Evolutionary conservation across 78 protist species (phyloP).

Genomic region (Mastigamoeba balamuthi): DNA sequence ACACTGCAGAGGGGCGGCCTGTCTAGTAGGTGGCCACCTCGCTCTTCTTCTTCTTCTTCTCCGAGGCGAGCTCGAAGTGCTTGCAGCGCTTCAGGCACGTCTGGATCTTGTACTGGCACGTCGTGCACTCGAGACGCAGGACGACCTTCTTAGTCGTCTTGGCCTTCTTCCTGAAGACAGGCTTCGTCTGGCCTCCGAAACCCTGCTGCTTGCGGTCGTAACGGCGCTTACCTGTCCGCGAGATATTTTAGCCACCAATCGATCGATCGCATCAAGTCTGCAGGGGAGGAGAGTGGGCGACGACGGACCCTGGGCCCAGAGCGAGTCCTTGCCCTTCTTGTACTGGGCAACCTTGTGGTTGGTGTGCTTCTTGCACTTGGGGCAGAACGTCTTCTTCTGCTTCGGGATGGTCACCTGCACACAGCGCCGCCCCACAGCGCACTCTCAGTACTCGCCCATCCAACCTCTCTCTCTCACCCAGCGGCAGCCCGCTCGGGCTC

Average conservation of each 20-base stretch:
- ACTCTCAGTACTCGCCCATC: no score
- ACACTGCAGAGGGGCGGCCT: no score
- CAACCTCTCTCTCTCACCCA: no score
- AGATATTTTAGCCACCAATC: not conserved
- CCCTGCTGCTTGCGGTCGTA: conserved; percentile 98
- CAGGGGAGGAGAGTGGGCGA: not conserved
- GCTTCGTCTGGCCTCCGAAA: conserved; percentile 99
- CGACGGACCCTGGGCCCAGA: conserved; percentile 86
- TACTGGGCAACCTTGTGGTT: conserved; percentile 93
- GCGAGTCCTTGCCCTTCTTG: conserved; percentile 94
- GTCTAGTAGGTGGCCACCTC: not conserved
- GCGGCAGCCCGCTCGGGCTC: no score
- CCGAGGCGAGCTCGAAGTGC: conserved; percentile 84
- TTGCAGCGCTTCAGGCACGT: conserved; percentile 85
- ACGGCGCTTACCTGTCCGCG: conserved; percentile 87
- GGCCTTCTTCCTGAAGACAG: conserved; percentile 97
- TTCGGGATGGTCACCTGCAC: conserved; percentile 91
- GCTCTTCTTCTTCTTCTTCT: conserved; percentile 19
- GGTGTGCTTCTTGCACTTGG: conserved; percentile 82
- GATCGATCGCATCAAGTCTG: not conserved
- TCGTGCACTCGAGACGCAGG: conserved; percentile 88
- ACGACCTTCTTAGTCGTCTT: conserved; percentile 98
- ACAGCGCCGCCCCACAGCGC: no score
- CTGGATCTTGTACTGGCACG: conserved; percentile 73
- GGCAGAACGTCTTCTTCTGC: conserved; percentile 86